Conservation (phyloP, 345 rosid genomes). For the Ceriops tagal region DNA sequence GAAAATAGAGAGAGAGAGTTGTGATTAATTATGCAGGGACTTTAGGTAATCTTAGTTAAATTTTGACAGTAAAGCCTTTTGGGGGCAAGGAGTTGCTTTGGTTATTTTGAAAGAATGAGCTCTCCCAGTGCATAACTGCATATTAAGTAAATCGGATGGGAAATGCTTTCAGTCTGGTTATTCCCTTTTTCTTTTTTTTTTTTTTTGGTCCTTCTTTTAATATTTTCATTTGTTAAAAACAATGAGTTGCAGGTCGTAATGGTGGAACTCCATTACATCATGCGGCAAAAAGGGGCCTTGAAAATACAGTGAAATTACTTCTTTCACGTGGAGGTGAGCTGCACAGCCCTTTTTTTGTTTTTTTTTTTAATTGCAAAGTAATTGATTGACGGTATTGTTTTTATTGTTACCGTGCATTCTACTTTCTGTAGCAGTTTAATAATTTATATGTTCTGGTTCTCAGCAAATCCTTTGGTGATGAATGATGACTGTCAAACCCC, state of each 20-base stretch:
- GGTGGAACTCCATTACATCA: constrained; percentile 96
- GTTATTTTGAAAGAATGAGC: no score
- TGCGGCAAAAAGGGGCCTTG: constrained; percentile 94
- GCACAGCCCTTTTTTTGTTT: not conserved
- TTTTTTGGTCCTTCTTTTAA: not conserved
- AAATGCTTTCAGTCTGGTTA: no score
- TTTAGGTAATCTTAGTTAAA: no score
- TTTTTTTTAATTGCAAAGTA: not conserved
- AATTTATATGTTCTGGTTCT: constrained; percentile 12
- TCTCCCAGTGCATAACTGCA: no score
- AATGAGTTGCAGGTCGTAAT: constrained; percentile 53
- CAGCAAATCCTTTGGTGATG: constrained; percentile 76
- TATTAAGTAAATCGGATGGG: no score
- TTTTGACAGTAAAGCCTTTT: no score
- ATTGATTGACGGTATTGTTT: not conserved
- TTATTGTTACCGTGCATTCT: not conserved
- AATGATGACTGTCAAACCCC: constrained; percentile 94
- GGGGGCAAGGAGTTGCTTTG: no score
- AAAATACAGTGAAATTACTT: constrained; percentile 69
- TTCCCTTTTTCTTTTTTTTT: not conserved
- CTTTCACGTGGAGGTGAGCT: constrained; percentile 70
- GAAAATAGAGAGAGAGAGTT: no score
- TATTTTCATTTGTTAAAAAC: no score
- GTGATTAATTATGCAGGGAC: no score
- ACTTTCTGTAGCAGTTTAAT: not conserved